These are phyloP conservation scores for Podaxis sp. DNA, from an alignment of 768 basidiomycete species.

Conservation along the genomic window DNA sequence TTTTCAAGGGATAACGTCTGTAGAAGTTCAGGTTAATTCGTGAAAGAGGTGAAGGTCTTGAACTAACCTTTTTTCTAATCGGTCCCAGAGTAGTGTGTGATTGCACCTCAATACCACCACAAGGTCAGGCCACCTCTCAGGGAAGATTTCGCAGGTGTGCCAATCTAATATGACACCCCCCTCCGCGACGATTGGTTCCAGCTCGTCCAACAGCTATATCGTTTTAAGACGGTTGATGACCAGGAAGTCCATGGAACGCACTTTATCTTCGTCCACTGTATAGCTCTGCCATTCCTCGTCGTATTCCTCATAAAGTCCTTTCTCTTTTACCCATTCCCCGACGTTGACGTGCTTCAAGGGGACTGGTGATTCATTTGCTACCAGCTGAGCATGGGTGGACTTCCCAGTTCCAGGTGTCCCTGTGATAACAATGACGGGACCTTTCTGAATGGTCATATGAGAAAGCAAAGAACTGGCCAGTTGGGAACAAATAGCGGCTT, in stretches of 20 bases:
- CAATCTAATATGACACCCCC: slow-evolving; percentile 91
- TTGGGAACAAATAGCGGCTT: not conserved
- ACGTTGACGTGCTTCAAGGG: slow-evolving; percentile 84
- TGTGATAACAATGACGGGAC: slow-evolving; percentile 79
- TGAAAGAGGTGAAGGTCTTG: not conserved
- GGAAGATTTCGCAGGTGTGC: slow-evolving; percentile 93
- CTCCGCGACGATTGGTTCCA: slow-evolving; percentile 65
- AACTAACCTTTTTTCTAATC: slow-evolving; percentile 83
- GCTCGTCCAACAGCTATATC: slow-evolving; percentile 77
- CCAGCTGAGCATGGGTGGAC: slow-evolving; percentile 86
- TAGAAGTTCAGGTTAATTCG: slow-evolving; percentile 1
- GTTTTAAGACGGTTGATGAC: slow-evolving; percentile 13
- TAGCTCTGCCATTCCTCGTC: slow-evolving; percentile 96
- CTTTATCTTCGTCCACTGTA: slow-evolving; percentile 95
- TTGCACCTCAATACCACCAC: slow-evolving; percentile 91
- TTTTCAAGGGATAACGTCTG: slow-evolving; percentile 85
- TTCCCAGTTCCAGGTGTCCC: slow-evolving; percentile 97
- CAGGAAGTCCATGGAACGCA: slow-evolving; percentile 31
- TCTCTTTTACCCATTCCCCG: slow-evolving; percentile 85
- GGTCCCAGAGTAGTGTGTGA: slow-evolving; percentile 84
- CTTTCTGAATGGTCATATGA: slow-evolving; percentile 20
- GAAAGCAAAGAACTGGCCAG: not conserved
- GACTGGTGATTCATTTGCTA: slow-evolving; percentile 67
- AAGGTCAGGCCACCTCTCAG: slow-evolving; percentile 95
- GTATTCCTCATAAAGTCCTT: slow-evolving; percentile 75